Percentiles rank a stretch among this genome's conserved stretches.
phyloP scores from a whole-genome alignment of 2,329 filamentous ascomycete species.

The Coniella vitis region DNA sequence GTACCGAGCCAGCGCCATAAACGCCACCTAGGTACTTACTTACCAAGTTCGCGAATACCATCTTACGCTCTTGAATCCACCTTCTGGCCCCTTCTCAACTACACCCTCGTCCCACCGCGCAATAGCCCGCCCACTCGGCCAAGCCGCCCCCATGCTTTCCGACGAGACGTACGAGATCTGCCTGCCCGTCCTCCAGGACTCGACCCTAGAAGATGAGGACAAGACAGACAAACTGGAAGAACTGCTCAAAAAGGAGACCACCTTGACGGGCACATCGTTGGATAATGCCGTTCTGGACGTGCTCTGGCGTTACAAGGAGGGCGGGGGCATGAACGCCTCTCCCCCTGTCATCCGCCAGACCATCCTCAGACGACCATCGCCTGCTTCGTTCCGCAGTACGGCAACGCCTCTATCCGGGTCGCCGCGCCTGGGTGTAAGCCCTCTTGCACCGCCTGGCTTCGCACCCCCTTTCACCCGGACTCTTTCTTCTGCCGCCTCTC shows the following conservation, averaged over 20 bases:
- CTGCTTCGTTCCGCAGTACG: conserved; percentile 84
- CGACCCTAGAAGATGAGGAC: conserved; percentile 82
- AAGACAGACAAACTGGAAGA: conserved; percentile 89
- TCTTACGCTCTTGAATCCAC: background rate
- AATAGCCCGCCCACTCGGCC: background rate
- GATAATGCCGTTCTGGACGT: conserved; percentile 89
- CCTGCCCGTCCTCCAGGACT: conserved; percentile 78
- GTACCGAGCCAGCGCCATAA: background rate
- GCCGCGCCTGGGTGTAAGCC: conserved; percentile 72
- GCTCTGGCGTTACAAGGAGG: conserved; percentile 75
- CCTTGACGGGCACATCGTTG: conserved; percentile 65
- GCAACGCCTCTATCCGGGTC: conserved; percentile 77
- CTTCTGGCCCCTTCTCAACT: background rate
- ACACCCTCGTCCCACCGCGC: background rate
- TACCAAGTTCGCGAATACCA: too few relatives aligned
- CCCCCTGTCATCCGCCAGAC: conserved; percentile 83
- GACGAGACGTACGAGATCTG: conserved; percentile 91
- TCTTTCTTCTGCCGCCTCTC: conserved; percentile 74
- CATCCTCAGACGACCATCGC: conserved; percentile 82
- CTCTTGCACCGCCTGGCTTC: conserved; percentile 79
- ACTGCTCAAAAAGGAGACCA: conserved; percentile 71
- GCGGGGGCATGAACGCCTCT: conserved; percentile 58
- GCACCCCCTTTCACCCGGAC: conserved; percentile 66
- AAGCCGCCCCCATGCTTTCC: conserved; percentile 62
- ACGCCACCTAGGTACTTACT: background rate